Percentiles rank a stretch among this genome's conserved stretches.
phyloP scores from a whole-genome alignment of 2,329 filamentous ascomycete genomes.

The Hymenoscyphus fructigenus region DNA sequence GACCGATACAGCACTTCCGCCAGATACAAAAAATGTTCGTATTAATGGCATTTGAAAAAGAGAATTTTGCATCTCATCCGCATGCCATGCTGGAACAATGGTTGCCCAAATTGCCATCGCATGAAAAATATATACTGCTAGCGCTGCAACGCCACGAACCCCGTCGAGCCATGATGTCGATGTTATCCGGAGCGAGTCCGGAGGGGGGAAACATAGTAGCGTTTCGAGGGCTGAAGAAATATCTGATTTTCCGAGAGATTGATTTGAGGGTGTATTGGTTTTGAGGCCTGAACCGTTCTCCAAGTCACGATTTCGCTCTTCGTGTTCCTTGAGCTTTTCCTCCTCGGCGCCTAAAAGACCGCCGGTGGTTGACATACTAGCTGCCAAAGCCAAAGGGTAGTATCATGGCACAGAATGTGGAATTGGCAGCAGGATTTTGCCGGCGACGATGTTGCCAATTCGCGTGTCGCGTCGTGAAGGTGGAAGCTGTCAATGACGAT shows the following conservation, averaged over 20 bases:
- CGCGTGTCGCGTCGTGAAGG: background rate
- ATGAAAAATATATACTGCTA: conserved; percentile 48
- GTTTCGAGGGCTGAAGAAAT: background rate
- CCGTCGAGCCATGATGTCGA: conserved; percentile 49
- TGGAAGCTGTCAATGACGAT: background rate
- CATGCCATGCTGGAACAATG: conserved; percentile 27
- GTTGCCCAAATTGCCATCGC: conserved; percentile 38
- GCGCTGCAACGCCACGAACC: conserved; percentile 46
- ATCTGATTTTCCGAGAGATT: conserved; percentile 15
- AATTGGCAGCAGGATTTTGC: background rate
- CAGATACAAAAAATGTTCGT: conserved; percentile 43
- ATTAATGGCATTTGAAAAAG: conserved; percentile 45
- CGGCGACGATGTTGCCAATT: background rate
- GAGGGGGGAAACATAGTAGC: conserved; percentile 25
- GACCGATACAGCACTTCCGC: conserved; percentile 47
- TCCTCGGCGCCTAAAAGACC: background rate
- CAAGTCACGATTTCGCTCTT: background rate
- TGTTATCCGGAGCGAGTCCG: conserved; percentile 21
- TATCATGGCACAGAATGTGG: background rate
- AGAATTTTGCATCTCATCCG: conserved; percentile 37
- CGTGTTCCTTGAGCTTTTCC: conserved; percentile 2
- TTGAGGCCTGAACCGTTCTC: background rate
- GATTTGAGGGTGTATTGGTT: background rate
- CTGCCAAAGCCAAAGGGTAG: background rate
- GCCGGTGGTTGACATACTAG: background rate